Base-by-base conservation (phyloP, 129 eudicot species). In the Escallonia herrerae region DNA sequence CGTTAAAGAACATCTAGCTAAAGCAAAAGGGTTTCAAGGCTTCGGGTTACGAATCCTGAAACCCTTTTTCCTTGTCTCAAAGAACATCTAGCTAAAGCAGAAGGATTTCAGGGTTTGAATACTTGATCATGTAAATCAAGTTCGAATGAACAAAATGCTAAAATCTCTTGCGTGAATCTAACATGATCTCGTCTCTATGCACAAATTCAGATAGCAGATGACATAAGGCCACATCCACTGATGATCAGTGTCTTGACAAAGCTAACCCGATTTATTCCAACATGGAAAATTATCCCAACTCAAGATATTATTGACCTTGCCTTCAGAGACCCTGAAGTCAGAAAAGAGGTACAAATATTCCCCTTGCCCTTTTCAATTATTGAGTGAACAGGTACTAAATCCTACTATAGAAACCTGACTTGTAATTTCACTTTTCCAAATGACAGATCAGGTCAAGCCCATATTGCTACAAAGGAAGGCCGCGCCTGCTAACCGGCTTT, bases 381-480 rank as follows among this genome's bases (percentile, higher is more conserved):
- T 22, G 33, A 22, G 33, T 22, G 4, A 49, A 7, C 3, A 4
- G 3, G 9, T 6, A 49, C 47, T 63, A 9, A 49, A 39, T 56
- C 12, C 33, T 60, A 52, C 8, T 7, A 43, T 54, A 11, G 2
- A 49, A 49, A n/a, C 12, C 12, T 53, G 13, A 53, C 13, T 22
- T 22, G 5, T 11, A 51, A 53, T 33, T 43, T 50, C 1, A n/a
- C n/a, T 47, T 37, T 64, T 71, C 56, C 13, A 51, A 15, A 14
- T 44, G 54, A 46, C 81, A 90, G 97, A 71, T 94, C 47, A 76
- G 97, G 42, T 50, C 82, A 59, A 94, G 80, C 65, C 95, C 97
- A 3, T 80, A 77, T 68, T 86, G 97, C 71, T 94, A 94, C 83
- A 86, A 87, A 74, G 99, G 99, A 51, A 80, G 86, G 9, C 85